Evolutionary conservation across 169 alveolate genomes (phyloP).

Genomic region (Plasmodium chabaudi): DNA sequence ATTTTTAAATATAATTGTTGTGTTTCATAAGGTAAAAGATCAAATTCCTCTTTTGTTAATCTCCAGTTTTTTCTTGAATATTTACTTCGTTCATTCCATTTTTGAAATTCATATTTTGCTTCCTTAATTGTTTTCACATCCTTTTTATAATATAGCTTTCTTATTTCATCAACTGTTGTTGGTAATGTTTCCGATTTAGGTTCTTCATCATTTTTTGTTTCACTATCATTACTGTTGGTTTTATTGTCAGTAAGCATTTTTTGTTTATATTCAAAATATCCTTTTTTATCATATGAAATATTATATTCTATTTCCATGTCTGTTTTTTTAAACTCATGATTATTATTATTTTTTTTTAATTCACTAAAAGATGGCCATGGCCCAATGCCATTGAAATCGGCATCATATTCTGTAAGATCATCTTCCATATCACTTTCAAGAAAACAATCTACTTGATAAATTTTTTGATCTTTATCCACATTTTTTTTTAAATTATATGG

Average conservation of each 20-base stretch:
- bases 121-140: slow-evolving; percentile 79
- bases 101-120: slow-evolving; percentile 80
- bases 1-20: slow-evolving; percentile 78
- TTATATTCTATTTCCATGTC: slow-evolving; percentile 66
- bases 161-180: slow-evolving; percentile 4
- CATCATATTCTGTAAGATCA: slow-evolving; percentile 84
- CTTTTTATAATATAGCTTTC: slow-evolving; percentile 69
- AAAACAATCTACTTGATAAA: slow-evolving; percentile 27
- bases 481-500: slow-evolving; percentile 14
- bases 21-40: slow-evolving; percentile 76
- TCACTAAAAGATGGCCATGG: slow-evolving; percentile 82
- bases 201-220: background rate
- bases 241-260: slow-evolving; percentile 10
- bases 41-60: slow-evolving; percentile 80
- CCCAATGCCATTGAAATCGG: slow-evolving; percentile 79
- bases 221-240: background rate
- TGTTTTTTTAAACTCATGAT: slow-evolving; percentile 64
- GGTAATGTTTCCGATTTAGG: no score
- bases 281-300: slow-evolving; percentile 45
- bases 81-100: slow-evolving; percentile 80
- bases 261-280: slow-evolving; percentile 14
- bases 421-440: slow-evolving; percentile 67
- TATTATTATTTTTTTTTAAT: slow-evolving; percentile 74
- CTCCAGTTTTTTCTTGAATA: slow-evolving; percentile 80
- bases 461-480: slow-evolving; percentile 14